phyloP scores from a whole-genome alignment of 192 early-diverging fungal species.

The Rhizophagus clarus region DNA sequence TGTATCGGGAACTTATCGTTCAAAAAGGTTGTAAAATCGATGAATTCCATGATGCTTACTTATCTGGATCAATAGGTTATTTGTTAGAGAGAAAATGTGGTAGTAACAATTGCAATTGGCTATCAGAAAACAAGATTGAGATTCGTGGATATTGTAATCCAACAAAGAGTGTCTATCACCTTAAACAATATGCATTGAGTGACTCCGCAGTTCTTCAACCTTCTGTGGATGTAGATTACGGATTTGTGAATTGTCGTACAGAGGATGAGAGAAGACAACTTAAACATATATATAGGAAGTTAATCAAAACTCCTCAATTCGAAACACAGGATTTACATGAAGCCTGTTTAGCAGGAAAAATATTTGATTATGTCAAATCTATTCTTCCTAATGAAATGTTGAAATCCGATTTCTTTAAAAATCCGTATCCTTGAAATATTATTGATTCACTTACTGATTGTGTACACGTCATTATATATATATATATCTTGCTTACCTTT shows the following conservation, averaged over 20 bases:
- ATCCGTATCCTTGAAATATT: too few species aligned
- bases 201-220: neutral
- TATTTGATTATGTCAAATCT: slow-evolving; percentile 1
- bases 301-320: neutral
- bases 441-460: too few species aligned
- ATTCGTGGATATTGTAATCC: neutral
- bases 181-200: neutral
- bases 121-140: neutral
- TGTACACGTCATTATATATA: too few species aligned
- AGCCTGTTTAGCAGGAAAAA: slow-evolving; percentile 4
- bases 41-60: too few species aligned
- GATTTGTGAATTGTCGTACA: neutral
- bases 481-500: too few species aligned
- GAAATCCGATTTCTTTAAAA: too few species aligned
- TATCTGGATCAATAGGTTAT: neutral
- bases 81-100: slow-evolving; percentile 3
- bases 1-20: slow-evolving; percentile 6
- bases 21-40: neutral
- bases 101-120: neutral
- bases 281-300: neutral
- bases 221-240: neutral
- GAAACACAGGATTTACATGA: neutral
- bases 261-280: neutral
- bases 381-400: neutral
- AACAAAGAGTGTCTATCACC: neutral